These are phyloP conservation scores for Sparassis latifolia DNA, from an alignment of 1,284 basidiomycete species.

Conservation along the genomic window DNA sequence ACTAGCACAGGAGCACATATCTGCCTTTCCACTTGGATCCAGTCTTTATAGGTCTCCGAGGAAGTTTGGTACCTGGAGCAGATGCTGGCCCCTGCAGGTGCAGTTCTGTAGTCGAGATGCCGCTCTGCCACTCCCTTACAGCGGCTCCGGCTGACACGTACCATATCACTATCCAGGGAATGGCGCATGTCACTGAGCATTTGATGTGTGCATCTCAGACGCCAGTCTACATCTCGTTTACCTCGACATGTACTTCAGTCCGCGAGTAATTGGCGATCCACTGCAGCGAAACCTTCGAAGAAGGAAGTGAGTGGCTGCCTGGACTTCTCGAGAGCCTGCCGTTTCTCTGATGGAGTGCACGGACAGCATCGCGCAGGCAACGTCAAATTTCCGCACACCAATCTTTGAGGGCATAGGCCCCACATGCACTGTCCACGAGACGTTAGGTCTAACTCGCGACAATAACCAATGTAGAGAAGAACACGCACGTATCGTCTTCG, in stretches of 20 bases:
- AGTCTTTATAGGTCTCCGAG: no score
- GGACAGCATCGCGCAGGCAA: slow-evolving; percentile 76
- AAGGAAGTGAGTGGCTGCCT: slow-evolving; percentile 75
- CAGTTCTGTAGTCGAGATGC: no score
- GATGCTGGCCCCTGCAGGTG: no score
- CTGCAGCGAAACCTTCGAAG: slow-evolving; percentile 70
- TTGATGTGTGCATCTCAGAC: no score
- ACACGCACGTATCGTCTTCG: slow-evolving; percentile 79
- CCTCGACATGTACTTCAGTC: slow-evolving; percentile 31
- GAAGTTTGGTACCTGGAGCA: no score
- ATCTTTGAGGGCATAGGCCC: slow-evolving; percentile 82
- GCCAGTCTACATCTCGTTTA: no score
- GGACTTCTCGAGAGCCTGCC: slow-evolving; percentile 71
- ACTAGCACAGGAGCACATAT: no score
- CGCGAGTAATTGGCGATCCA: slow-evolving; percentile 61
- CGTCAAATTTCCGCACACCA: slow-evolving; percentile 85
- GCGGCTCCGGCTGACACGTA: no score
- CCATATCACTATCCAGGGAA: no score
- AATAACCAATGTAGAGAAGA: background rate
- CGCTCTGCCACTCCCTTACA: no score
- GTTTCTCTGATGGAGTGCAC: slow-evolving; percentile 98
- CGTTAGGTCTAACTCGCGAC: slow-evolving; percentile 5
- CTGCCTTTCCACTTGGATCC: no score
- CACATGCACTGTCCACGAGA: slow-evolving; percentile 55
- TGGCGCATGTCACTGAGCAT: no score